Evolutionary conservation across 2,329 filamentous ascomycete species (phyloP), one percentile per base, ranked within the genome.

Genomic region (Curvularia verruculosa): DNA sequence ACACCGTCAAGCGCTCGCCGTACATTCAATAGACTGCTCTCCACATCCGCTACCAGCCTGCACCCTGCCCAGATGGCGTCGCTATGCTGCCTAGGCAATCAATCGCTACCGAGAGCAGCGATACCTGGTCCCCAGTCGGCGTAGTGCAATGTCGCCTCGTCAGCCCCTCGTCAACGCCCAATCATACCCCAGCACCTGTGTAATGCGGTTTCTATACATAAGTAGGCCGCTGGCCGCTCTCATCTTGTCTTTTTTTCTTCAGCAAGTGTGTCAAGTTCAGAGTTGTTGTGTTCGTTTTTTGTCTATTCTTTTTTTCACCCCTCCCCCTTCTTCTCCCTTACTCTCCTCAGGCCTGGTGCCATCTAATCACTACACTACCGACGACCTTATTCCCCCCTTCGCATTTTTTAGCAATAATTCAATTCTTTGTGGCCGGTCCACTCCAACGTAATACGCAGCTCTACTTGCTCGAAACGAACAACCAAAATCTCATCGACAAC

Each of bases 191-290:
- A 59, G 64, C 63, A 70, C 47, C 52, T 63, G 61, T 69, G 61
- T 61, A 49, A 69, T 66, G 65, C 59, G 55, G 51, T 59, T 53
- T 56, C 56, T 57, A 39, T 73, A 75, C 68, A 75, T 75, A 75
- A 72, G 70, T 67, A 68, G 63, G 55, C 52, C 61, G 52, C 55
- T 45, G 54, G 66, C 68, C 71, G 64, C 66, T 61, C 59, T 54
- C 49, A 60, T 67, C 69, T 68, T 67, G 48, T 60, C 69, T 74
- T 73, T 70, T 69, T 74, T 71, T 79, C 77, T 79, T 76, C 78
- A 82, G 80, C 80, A 81, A 82, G 80, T 77, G 70, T 80, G 78
- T 81, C 75, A 80, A 80, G 60, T 74, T 75, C 67, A 79, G 80
- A 81, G 78, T 78, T 81, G 79, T 64, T 76, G 74, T 77, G 70